Conservation (phyloP, 805 yeast genomes). For the Citeromyces matritensis region DNA sequence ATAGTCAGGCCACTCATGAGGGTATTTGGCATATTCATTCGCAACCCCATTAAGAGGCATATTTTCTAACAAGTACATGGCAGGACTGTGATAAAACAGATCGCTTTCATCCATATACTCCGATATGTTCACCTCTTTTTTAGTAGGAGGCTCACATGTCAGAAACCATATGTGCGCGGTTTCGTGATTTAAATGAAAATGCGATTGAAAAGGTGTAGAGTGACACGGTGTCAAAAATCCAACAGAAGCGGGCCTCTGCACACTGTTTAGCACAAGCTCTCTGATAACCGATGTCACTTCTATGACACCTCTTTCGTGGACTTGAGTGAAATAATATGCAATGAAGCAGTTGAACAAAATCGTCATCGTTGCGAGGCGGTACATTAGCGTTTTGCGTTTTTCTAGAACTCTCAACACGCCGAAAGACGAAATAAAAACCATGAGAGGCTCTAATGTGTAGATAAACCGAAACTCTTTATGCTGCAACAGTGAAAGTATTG, state of each 20-base stretch:
- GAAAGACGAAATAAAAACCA: conserved; percentile 34
- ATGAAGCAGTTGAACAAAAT: conserved; percentile 5
- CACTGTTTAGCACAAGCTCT: conserved; percentile 5
- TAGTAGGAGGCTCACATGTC: conserved; percentile 80
- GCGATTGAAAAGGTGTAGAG: conserved; percentile 90
- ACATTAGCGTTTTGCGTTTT: conserved; percentile 1
- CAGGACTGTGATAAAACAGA: conserved; percentile 55
- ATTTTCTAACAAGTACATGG: conserved; percentile 32
- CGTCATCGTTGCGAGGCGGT: conserved; percentile 2
- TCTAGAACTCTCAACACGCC: conserved; percentile 11
- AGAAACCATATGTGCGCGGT: conserved; percentile 53
- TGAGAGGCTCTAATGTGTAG: conserved; percentile 69
- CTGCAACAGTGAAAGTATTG: conserved; percentile 44
- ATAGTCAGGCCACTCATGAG: conserved; percentile 55
- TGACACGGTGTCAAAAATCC: conserved; percentile 94
- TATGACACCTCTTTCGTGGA: conserved; percentile 81
- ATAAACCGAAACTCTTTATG: conserved; percentile 92
- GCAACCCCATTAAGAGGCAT: conserved; percentile 13
- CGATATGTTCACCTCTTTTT: conserved; percentile 14
- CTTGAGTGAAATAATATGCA: conserved; percentile 28
- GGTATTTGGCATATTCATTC: conserved; percentile 8
- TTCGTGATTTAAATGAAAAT: conserved; percentile 41
- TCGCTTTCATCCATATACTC: conserved; percentile 81
- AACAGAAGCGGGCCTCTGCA: conserved; percentile 22
- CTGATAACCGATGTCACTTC: conserved; percentile 44